Percentiles rank a stretch among this genome's conserved stretches.
Conservation (phyloP, 2,329 filamentous ascomycete genomes). For the Monosporascus sp. region DNA sequence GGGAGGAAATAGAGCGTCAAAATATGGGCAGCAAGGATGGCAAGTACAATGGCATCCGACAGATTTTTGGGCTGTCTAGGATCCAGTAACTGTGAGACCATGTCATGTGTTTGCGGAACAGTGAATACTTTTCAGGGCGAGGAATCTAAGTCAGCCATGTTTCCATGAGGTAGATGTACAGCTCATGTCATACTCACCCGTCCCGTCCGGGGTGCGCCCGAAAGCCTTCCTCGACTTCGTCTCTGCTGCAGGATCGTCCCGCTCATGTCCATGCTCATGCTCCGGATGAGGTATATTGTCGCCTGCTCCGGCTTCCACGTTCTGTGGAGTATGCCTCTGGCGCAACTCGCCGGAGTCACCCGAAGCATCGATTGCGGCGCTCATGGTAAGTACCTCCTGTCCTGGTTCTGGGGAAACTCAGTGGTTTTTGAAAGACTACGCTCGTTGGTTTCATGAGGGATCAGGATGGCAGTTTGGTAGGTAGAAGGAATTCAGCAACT, state of each 20-base stretch:
- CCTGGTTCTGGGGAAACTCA: not conserved
- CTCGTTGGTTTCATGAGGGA: not conserved
- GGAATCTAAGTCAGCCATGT: slow-evolving; percentile 5
- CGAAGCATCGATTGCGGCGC: slow-evolving; percentile 10
- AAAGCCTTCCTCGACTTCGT: slow-evolving; percentile 65
- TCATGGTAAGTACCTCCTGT: slow-evolving; percentile 13
- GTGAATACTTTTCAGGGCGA: slow-evolving; percentile 67
- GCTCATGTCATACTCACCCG: slow-evolving; percentile 56
- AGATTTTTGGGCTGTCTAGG: slow-evolving; percentile 93
- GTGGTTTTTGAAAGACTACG: not conserved
- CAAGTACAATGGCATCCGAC: slow-evolving; percentile 76
- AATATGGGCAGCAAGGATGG: slow-evolving; percentile 72
- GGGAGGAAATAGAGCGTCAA: slow-evolving; percentile 71
- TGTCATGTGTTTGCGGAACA: slow-evolving; percentile 94
- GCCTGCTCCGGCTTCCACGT: slow-evolving; percentile 8
- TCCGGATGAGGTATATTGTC: slow-evolving; percentile 7
- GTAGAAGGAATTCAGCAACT: not conserved
- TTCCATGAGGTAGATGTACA: not conserved
- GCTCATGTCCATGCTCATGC: not conserved
- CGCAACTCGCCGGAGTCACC: slow-evolving; percentile 21
- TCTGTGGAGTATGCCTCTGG: slow-evolving; percentile 17
- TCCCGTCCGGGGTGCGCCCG: slow-evolving; percentile 86
- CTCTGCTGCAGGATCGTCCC: slow-evolving; percentile 10
- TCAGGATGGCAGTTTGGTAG: not conserved
- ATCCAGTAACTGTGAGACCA: slow-evolving; percentile 96